Conservation (phyloP, 306 rosid genomes). For the Gillenia trifoliata region DNA sequence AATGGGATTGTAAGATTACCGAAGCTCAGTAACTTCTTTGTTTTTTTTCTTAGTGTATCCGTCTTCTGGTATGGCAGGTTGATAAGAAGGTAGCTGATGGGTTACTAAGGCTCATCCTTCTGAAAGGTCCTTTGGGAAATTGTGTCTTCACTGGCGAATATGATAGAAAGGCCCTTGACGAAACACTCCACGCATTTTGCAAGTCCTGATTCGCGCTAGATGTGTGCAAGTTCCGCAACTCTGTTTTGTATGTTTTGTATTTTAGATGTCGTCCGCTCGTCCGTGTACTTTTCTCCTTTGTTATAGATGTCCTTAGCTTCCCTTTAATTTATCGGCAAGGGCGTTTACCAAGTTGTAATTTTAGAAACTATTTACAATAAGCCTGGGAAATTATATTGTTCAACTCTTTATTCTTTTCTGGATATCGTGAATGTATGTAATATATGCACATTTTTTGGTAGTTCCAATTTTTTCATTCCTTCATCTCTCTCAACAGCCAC, state of each 20-base stretch:
- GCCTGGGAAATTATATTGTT: background rate
- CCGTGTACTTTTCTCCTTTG: constrained; percentile 17
- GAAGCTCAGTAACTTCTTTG: background rate
- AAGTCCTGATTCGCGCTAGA: constrained; percentile 45
- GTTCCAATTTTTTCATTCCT: background rate
- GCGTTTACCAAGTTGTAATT: constrained; percentile 27
- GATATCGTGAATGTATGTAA: background rate
- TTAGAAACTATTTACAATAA: constrained; percentile 33
- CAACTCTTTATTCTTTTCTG: background rate
- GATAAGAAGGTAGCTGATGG: constrained; percentile 98
- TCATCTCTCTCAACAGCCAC: background rate
- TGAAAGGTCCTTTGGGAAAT: constrained; percentile 85
- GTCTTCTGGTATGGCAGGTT: constrained; percentile 49
- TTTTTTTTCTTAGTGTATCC: constrained; percentile 6
- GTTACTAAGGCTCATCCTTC: constrained; percentile 76
- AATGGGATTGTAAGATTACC: background rate
- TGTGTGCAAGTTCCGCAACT: constrained; percentile 11
- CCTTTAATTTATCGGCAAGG: constrained; percentile 13
- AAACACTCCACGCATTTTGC: constrained; percentile 68
- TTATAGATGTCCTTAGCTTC: constrained; percentile 1
- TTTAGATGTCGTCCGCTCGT: background rate
- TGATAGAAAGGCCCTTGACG: constrained; percentile 81
- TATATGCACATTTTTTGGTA: background rate
- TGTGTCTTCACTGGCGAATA: constrained; percentile 87
- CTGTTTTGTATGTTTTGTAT: constrained; percentile 11